phyloP scores from a whole-genome alignment of 441 rosid genomes.

The Adansonia madagascariensis region DNA sequence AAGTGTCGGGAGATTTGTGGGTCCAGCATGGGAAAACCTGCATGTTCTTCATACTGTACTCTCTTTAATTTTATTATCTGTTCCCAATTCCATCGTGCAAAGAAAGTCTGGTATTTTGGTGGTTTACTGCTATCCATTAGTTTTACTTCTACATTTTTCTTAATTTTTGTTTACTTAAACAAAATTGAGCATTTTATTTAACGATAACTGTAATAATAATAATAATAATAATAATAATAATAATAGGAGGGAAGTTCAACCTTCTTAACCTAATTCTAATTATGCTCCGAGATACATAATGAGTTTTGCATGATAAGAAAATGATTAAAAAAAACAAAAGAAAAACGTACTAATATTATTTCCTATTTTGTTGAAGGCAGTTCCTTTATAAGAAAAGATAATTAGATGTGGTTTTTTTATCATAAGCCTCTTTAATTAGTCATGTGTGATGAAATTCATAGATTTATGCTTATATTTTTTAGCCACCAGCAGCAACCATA shows the following conservation, averaged over 20 bases:
- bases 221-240: no score
- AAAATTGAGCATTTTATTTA: no score
- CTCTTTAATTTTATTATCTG: neutral
- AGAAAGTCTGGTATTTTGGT: neutral
- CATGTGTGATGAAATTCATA: neutral
- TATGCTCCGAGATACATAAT: neutral
- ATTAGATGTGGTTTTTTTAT: neutral
- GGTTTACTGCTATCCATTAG: no score
- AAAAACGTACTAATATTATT: neutral
- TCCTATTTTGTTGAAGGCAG: neutral
- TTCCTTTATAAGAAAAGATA: neutral
- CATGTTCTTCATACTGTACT: neutral
- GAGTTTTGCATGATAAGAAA: neutral
- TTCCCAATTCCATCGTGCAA: neutral
- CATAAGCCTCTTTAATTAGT: no score
- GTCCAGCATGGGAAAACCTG: neutral
- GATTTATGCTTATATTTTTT: neutral
- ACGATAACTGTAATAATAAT: no score
- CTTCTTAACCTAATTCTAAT: neutral
- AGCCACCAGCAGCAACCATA: neutral
- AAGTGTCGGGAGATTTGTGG: neutral
- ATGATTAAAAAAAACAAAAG: no score
- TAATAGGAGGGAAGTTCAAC: no score
- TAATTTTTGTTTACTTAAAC: no score
- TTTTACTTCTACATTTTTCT: neutral